A percentile compares a stretch with the other conserved stretches of the same genome.
phyloP scores from a whole-genome alignment of 2,329 filamentous ascomycete genomes.

The Metarhizium robertsii region DNA sequence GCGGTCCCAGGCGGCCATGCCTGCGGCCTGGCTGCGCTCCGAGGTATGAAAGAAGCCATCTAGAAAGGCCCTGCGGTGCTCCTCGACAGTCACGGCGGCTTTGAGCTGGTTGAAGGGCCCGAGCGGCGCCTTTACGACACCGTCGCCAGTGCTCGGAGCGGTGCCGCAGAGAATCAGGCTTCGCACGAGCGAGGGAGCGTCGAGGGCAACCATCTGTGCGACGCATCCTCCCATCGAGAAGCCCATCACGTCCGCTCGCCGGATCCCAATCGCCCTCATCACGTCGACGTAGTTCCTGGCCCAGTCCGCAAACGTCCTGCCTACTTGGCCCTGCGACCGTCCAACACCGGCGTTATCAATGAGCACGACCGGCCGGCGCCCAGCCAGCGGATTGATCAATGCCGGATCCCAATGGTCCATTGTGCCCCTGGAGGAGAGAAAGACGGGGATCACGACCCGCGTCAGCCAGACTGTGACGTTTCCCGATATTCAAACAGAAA shows the following conservation, averaged over 20 bases:
- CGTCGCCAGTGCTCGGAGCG: conserved; percentile 27
- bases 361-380: conserved; percentile 31
- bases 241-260: conserved; percentile 34
- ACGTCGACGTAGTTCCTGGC: conserved; percentile 25
- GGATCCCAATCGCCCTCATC: conserved; percentile 26
- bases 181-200: conserved; percentile 25
- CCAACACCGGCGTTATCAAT: conserved; percentile 41
- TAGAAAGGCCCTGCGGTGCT: conserved; percentile 24
- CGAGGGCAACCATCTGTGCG: conserved; percentile 35
- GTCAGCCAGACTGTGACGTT: background rate
- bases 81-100: conserved; percentile 20
- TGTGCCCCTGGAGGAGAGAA: conserved; percentile 18
- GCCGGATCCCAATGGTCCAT: conserved; percentile 33
- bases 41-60: conserved; percentile 24
- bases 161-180: conserved; percentile 35
- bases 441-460: background rate
- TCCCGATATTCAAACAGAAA: background rate
- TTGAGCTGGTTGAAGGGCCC: conserved; percentile 24
- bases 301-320: conserved; percentile 20
- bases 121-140: conserved; percentile 19
- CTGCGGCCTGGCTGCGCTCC: conserved; percentile 21
- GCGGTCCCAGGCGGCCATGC: conserved; percentile 23
- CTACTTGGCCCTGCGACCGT: conserved; percentile 31
- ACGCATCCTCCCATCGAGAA: conserved; percentile 41
- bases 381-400: conserved; percentile 34